Evolutionary conservation across 1,284 basidiomycete species (phyloP).

Genomic region (Phellinidium pouzarii): DNA sequence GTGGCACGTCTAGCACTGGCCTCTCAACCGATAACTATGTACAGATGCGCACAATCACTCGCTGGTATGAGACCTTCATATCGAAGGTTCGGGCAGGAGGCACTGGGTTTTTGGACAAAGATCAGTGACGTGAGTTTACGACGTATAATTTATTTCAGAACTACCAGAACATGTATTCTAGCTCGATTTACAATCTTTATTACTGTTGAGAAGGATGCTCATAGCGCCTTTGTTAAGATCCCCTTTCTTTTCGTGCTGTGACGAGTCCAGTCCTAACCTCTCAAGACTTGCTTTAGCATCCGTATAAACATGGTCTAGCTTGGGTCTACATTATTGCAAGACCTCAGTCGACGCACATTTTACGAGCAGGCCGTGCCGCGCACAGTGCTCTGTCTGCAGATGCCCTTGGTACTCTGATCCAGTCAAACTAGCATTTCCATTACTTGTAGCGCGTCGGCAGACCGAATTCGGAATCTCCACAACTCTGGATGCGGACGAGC

Average conservation of each 20-base stretch:
- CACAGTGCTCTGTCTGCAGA: too few relatives aligned
- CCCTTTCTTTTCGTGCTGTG: background rate
- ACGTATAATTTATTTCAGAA: background rate
- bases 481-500: too few relatives aligned
- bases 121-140: slow-evolving; percentile 27
- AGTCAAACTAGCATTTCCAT: too few relatives aligned
- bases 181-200: background rate
- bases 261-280: too few relatives aligned
- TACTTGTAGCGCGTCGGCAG: too few relatives aligned
- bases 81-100: slow-evolving; percentile 69
- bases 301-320: too few relatives aligned
- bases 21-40: slow-evolving; percentile 59
- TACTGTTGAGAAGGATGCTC: background rate
- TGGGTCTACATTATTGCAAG: too few relatives aligned
- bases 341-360: too few relatives aligned
- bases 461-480: too few relatives aligned
- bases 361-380: too few relatives aligned
- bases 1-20: slow-evolving; percentile 37
- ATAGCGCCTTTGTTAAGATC: background rate
- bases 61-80: slow-evolving; percentile 79
- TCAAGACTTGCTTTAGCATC: too few relatives aligned
- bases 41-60: slow-evolving; percentile 69
- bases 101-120: slow-evolving; percentile 67
- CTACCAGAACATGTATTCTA: background rate
- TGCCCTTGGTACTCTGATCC: too few relatives aligned